Percentiles rank a stretch among this genome's conserved stretches.
Evolutionary conservation across 2,329 filamentous ascomycete genomes (phyloP).

Genomic region (Hymenoscyphus fructigenus): DNA sequence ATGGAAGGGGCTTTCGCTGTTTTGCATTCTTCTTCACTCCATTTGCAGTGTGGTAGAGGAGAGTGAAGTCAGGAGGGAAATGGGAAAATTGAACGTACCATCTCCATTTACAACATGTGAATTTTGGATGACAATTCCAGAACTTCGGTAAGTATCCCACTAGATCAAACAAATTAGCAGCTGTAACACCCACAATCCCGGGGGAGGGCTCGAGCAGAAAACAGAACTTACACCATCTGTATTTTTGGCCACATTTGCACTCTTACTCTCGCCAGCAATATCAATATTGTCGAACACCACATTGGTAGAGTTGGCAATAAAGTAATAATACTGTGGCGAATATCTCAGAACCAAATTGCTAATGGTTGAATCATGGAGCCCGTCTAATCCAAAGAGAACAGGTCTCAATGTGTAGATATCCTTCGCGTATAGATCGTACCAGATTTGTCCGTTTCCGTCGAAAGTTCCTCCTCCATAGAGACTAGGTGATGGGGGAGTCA

Average conservation of each 20-base stretch:
- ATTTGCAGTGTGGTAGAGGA: no score
- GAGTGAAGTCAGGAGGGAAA: background rate
- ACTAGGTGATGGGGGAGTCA: no score
- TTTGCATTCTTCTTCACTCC: no score
- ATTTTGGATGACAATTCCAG: slow-evolving; percentile 65
- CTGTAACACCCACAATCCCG: background rate
- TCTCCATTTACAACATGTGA: slow-evolving; percentile 64
- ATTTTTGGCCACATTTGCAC: slow-evolving; percentile 58
- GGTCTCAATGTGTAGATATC: slow-evolving; percentile 59
- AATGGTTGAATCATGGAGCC: slow-evolving; percentile 56
- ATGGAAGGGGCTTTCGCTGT: no score
- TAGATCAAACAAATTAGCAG: background rate
- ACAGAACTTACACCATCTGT: slow-evolving; percentile 50
- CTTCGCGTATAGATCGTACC: slow-evolving; percentile 56
- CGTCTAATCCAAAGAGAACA: slow-evolving; percentile 56
- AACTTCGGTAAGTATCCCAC: slow-evolving; percentile 62
- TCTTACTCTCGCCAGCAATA: slow-evolving; percentile 55
- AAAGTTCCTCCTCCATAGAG: slow-evolving; percentile 65
- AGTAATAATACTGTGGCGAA: slow-evolving; percentile 59
- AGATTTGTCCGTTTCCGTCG: slow-evolving; percentile 63
- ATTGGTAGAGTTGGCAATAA: slow-evolving; percentile 64
- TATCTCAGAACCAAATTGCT: slow-evolving; percentile 60
- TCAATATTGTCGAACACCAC: slow-evolving; percentile 63
- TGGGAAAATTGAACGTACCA: slow-evolving; percentile 35
- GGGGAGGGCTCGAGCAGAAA: background rate